A percentile compares a stretch with the other conserved stretches of the same genome.
Evolutionary conservation across 306 rosid genomes (phyloP).

Genomic region (Citrullus amarus): DNA sequence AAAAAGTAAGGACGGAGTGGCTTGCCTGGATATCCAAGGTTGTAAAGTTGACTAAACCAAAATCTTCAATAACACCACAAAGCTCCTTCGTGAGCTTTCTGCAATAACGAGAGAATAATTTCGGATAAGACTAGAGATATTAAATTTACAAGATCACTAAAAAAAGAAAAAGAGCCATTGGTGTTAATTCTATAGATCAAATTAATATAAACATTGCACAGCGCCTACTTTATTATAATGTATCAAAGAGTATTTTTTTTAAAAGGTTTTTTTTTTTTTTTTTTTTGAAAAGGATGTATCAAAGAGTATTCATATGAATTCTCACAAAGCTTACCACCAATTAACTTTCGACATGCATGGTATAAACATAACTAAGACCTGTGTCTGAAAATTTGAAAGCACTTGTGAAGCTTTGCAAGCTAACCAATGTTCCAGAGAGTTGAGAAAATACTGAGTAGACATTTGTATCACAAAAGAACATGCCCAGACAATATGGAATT

Average conservation of each 20-base stretch:
- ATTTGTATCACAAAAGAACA: neutral
- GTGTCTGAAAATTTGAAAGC: neutral
- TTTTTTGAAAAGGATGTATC: too few relatives aligned
- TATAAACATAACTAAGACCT: neutral
- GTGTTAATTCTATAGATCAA: neutral
- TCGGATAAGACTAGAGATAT: neutral
- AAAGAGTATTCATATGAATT: too few relatives aligned
- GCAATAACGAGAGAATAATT: conserved; percentile 19
- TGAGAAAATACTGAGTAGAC: neutral
- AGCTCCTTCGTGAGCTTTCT: conserved; percentile 95
- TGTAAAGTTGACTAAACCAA: conserved; percentile 58
- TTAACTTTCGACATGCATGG: neutral
- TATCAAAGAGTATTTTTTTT: too few relatives aligned
- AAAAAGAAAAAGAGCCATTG: neutral
- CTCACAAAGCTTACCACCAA: neutral
- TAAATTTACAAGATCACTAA: neutral
- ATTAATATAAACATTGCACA: neutral
- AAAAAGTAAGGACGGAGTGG: neutral
- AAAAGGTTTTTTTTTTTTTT: too few relatives aligned
- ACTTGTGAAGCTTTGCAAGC: neutral
- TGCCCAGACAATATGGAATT: neutral
- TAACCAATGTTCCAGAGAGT: neutral
- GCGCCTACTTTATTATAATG: neutral
- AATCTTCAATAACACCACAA: conserved; percentile 74
- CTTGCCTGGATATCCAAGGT: conserved; percentile 91